Evolutionary conservation across 1,139 yeast species (phyloP).

Genomic region (Hyphopichia wangnamkhiaoensis): DNA sequence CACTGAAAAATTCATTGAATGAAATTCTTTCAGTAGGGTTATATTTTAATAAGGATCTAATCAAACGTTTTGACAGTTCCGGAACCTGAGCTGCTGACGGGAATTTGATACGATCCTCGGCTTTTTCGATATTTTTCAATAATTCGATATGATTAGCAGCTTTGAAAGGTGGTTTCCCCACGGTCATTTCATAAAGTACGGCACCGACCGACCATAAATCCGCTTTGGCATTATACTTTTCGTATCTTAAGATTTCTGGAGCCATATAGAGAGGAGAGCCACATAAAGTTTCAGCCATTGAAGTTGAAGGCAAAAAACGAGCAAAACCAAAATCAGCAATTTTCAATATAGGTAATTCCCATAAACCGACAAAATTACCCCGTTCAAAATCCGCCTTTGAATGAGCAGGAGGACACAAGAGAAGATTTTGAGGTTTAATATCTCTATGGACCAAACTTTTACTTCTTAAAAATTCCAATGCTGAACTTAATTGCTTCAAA

Average conservation of each 20-base stretch:
- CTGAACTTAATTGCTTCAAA: slow-evolving; percentile 81
- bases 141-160: slow-evolving; percentile 92
- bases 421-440: slow-evolving; percentile 88
- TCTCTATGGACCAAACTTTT: slow-evolving; percentile 91
- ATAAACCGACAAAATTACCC: slow-evolving; percentile 67
- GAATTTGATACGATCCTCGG: slow-evolving; percentile 74
- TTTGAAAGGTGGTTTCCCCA: slow-evolving; percentile 92
- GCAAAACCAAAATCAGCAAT: slow-evolving; percentile 99
- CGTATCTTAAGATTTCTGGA: slow-evolving; percentile 91
- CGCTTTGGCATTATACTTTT: slow-evolving; percentile 95
- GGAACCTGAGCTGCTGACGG: slow-evolving; percentile 65
- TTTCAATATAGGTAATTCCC: slow-evolving; percentile 87
- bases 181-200: slow-evolving; percentile 90
- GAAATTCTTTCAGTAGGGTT: slow-evolving; percentile 88
- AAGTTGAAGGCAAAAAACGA: slow-evolving; percentile 84
- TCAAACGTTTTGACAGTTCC: slow-evolving; percentile 65
- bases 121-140: slow-evolving; percentile 77
- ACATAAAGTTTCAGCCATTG: slow-evolving; percentile 95
- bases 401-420: slow-evolving; percentile 74
- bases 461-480: slow-evolving; percentile 75
- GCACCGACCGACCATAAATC: slow-evolving; percentile 99
- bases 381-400: slow-evolving; percentile 59
- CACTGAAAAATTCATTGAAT: slow-evolving; percentile 80
- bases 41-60: slow-evolving; percentile 73
- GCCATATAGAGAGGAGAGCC: slow-evolving; percentile 98